Base-by-base conservation (phyloP, 805 yeast genomes). In the Zygoascus flipseniorum region DNA sequence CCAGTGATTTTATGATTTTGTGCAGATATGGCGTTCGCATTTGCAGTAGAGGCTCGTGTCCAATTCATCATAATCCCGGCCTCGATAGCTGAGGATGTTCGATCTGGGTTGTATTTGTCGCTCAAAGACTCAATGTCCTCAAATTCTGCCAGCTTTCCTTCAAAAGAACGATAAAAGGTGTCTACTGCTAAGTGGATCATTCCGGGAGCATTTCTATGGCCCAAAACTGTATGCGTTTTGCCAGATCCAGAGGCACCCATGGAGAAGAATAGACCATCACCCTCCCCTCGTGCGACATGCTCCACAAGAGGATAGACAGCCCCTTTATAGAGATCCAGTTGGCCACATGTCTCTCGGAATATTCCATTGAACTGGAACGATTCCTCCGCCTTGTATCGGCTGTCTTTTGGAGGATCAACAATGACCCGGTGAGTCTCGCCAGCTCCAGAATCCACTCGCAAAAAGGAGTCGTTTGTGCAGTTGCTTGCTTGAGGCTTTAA, bases 221-320 rank as follows among this genome's bases (percentile, higher is more conserved):
- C 72, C 6, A 65, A 58, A 14, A 62, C 53, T 2, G 69, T 65
- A 50, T 63, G 60, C 8, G 67, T 55, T 56, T 79, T 79, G 1
- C 83, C 83, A 5, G 79, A 71, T 37, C 76, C 77, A 0, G 82
- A 74, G 35, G 83, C 78, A 1, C 83, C 83, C 58, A 79, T 59
- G 0, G 80, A 71, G 58, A 79, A 75, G 31, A 77, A 58, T 8
- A 74, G 64, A 19, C 74, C 69, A 57, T 78, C 81, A n/a, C 47
- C 47, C 10, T 54, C 43, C 8, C 69, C 70, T 2, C 58, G 58
- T 2, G 69, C 50, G 8, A 60, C 62, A 43, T 58, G 50, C 26
- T 61, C 60, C 26, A 75, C 67, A 47, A 72, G 60, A 4, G 72
- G 70, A 32, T 57, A 53, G 8, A 72, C 68, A 11, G 69, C 65